A percentile compares a stretch with the other conserved stretches of the same genome.
phyloP scores from a whole-genome alignment of 495 filamentous ascomycete genomes.

The Tetracladium marchalianum region DNA sequence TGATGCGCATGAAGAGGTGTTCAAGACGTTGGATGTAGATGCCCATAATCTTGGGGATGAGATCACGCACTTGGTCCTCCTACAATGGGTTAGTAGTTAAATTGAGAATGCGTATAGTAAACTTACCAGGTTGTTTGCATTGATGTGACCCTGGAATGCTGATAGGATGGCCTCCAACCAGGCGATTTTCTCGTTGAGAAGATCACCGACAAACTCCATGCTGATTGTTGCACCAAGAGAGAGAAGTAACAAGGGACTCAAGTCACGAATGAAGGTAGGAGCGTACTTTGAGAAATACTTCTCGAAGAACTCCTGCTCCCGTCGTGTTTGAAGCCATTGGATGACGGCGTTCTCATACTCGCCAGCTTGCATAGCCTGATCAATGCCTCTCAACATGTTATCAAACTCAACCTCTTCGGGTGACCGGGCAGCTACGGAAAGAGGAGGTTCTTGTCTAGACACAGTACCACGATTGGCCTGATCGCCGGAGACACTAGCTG shows the following conservation, averaged over 20 bases:
- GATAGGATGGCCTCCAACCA: conserved; percentile 71
- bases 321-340: conserved; percentile 76
- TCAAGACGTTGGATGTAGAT: conserved; percentile 64
- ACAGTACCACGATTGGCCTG: conserved; percentile 18
- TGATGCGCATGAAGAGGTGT: conserved; percentile 57
- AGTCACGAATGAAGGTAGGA: conserved; percentile 57
- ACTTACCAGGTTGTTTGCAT: conserved; percentile 34
- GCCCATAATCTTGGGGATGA: conserved; percentile 63
- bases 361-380: conserved; percentile 50
- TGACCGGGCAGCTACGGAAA: conserved; percentile 27
- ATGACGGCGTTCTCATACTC: conserved; percentile 57
- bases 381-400: conserved; percentile 52
- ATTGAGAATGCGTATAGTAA: conserved; percentile 10
- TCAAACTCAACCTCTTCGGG: conserved; percentile 49
- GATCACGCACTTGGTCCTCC: conserved; percentile 68
- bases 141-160: conserved; percentile 23
- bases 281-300: conserved; percentile 65
- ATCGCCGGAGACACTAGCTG: conserved; percentile 11
- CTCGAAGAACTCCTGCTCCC: conserved; percentile 67
- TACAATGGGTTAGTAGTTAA: conserved; percentile 23
- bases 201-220: conserved; percentile 52
- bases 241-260: conserved; percentile 69
- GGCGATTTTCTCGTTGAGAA: conserved; percentile 51
- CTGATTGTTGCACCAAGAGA: conserved; percentile 79
- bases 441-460: conserved; percentile 21